Evolutionary conservation across 495 filamentous ascomycete species (phyloP), one percentile per base, ranked within the genome.

Genomic region (Staphylotrichum tortipilum): DNA sequence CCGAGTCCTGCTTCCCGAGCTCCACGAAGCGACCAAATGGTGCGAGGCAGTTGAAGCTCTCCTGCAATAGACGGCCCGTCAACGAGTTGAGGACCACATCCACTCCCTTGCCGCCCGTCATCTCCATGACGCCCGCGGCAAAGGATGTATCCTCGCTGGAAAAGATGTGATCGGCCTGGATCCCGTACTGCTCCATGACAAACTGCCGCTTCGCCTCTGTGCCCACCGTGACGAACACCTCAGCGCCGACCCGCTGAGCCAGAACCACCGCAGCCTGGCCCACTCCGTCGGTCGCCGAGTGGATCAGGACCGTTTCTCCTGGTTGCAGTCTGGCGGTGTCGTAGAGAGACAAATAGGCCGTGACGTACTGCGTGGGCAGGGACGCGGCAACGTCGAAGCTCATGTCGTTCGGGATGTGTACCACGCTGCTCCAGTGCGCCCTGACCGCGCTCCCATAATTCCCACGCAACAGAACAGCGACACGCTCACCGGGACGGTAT

Each of bases 81-180:
- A 82, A 68, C 0, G 75, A 79, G 60, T 83, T 83, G 2, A 83
- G 63, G 0, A 78, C 75, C n/a, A 83, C 65, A 52, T 82, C 80
- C 0, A 79, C 79, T 2, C 80, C 79, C 14, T 60, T 54, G 5
- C 68, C 70, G 4, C 59, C 49, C 0, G 82, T 86, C 7, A 60
- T 55, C 5, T 61, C 44, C 58, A 64, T 62, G 15, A 86, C 56
- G 0, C 60, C 72, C 10, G 67, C 19, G 1, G 62, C 70, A 47
- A 84, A 75, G 1, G 57, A 58, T 1, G 43, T 17, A 30, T 67
- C 60, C 11, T 66, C 59, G 26, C 67, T 70, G 36, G 53, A 70
- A 57, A 83, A 79, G 30, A 85, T 80, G 34, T 70, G 74, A 12
- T 74, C 60, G 0, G 66, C 54, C 0, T 62, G 65, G n/a, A 85